phyloP scores from a whole-genome alignment of 257 asterid genomes.

The Mentha longifolia region DNA sequence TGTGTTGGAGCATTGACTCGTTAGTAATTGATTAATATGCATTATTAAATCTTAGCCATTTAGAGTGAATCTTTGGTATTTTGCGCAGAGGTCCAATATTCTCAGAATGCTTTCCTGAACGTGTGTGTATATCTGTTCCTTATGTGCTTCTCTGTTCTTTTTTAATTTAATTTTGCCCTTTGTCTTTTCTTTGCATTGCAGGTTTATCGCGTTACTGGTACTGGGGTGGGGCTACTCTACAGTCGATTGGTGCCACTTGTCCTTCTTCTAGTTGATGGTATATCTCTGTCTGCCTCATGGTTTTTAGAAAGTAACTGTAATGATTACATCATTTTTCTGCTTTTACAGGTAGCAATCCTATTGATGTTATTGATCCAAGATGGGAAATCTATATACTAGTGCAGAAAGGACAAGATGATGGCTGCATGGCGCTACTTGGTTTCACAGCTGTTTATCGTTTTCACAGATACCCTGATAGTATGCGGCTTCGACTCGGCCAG shows the following conservation, averaged over 20 bases:
- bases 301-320: slow-evolving; percentile 12
- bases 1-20: neutral
- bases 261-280: slow-evolving; percentile 54
- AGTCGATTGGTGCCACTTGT: slow-evolving; percentile 49
- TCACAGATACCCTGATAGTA: slow-evolving; percentile 65
- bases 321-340: slow-evolving; percentile 15
- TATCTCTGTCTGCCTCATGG: slow-evolving; percentile 16
- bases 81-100: neutral
- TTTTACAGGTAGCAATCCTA: slow-evolving; percentile 95
- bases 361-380: slow-evolving; percentile 83
- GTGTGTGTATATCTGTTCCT: slow-evolving; percentile 14
- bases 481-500: slow-evolving; percentile 95
- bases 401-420: slow-evolving; percentile 50
- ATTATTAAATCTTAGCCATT: neutral
- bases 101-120: slow-evolving; percentile 2
- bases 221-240: slow-evolving; percentile 55
- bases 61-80: slow-evolving; percentile 13
- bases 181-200: slow-evolving; percentile 28
- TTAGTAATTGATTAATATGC: neutral
- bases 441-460: slow-evolving; percentile 93
- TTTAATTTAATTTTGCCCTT: neutral
- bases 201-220: slow-evolving; percentile 40
- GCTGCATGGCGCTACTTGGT: slow-evolving; percentile 54
- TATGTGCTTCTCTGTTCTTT: slow-evolving; percentile 3
- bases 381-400: slow-evolving; percentile 86